Conservation (phyloP, 1,284 basidiomycete species). For the Malassezia equina region DNA sequence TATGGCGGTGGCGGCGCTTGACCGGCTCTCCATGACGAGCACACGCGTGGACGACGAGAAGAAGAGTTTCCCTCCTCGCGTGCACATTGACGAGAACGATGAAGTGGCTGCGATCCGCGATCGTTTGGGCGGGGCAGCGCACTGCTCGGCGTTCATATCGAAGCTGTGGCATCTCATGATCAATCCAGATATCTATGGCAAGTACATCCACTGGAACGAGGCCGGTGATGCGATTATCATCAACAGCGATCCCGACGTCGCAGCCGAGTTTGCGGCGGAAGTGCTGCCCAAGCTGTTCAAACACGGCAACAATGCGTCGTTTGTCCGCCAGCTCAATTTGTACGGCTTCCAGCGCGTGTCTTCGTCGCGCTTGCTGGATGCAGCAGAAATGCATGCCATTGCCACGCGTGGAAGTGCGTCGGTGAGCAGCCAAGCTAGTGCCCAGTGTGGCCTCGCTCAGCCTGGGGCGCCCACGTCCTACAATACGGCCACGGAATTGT, state of each 20-base stretch:
- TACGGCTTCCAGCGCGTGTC: slow-evolving; percentile 47
- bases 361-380: slow-evolving; percentile 37
- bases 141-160: slow-evolving; percentile 46
- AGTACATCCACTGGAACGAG: slow-evolving; percentile 41
- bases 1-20: slow-evolving; percentile 15
- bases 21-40: slow-evolving; percentile 15
- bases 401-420: slow-evolving; percentile 1
- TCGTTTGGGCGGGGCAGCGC: slow-evolving; percentile 41
- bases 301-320: slow-evolving; percentile 46
- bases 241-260: slow-evolving; percentile 37
- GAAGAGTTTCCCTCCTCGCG: neutral
- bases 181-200: slow-evolving; percentile 37
- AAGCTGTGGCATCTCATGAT: slow-evolving; percentile 48
- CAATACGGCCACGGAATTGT: slow-evolving; percentile 41
- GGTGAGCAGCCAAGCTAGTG: slow-evolving; percentile 1
- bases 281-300: slow-evolving; percentile 44
- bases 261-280: slow-evolving; percentile 43
- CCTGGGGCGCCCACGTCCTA: slow-evolving; percentile 16
- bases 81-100: slow-evolving; percentile 30
- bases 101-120: slow-evolving; percentile 46
- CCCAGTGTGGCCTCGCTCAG: neutral
- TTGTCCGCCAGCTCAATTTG: slow-evolving; percentile 45
- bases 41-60: slow-evolving; percentile 9
- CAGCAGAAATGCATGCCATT: slow-evolving; percentile 35
- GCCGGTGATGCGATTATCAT: slow-evolving; percentile 44